Conservation (phyloP, 306 rosid species). For the Inga oerstediana region DNA sequence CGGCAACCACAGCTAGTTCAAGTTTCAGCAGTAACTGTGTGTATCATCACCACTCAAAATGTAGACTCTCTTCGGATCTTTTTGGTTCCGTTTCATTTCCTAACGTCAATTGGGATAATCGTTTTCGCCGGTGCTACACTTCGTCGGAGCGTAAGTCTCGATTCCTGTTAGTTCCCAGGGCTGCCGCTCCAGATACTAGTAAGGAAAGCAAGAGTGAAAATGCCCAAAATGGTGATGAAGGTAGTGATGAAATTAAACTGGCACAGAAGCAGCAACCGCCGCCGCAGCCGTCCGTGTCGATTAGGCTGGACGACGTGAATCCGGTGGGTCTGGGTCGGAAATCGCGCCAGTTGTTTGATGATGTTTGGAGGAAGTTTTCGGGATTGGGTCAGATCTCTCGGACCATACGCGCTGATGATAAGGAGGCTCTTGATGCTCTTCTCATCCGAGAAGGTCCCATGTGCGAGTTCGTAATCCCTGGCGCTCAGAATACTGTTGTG, state of each 20-base stretch:
- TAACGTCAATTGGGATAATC: slow-evolving; percentile 8
- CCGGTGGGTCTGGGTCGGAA: slow-evolving; percentile 89
- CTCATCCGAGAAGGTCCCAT: slow-evolving; percentile 86
- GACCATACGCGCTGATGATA: slow-evolving; percentile 69
- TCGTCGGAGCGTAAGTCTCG: not conserved
- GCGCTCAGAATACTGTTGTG: slow-evolving; percentile 87
- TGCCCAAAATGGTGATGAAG: slow-evolving; percentile 13
- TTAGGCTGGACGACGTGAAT: slow-evolving; percentile 84
- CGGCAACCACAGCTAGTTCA: slow-evolving; percentile 28
- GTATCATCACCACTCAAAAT: slow-evolving; percentile 1
- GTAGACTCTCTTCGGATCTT: slow-evolving; percentile 14
- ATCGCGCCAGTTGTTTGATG: slow-evolving; percentile 86
- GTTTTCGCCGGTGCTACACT: not conserved
- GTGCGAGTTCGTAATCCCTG: slow-evolving; percentile 93
- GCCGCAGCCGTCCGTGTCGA: slow-evolving; percentile 39
- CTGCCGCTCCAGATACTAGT: slow-evolving; percentile 36
- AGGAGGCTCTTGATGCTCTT: slow-evolving; percentile 73
- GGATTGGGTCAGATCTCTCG: slow-evolving; percentile 93
- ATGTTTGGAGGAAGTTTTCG: slow-evolving; percentile 95
- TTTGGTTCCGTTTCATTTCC: slow-evolving; percentile 33
- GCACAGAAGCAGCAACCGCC: slow-evolving; percentile 34
- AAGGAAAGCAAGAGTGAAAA: slow-evolving; percentile 32
- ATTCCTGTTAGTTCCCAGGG: slow-evolving; percentile 22
- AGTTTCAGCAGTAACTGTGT: slow-evolving; percentile 28
- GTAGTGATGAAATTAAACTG: not conserved